Base-by-base conservation (phyloP, 768 basidiomycete genomes). In the Goffeauzyma gilvescens region DNA sequence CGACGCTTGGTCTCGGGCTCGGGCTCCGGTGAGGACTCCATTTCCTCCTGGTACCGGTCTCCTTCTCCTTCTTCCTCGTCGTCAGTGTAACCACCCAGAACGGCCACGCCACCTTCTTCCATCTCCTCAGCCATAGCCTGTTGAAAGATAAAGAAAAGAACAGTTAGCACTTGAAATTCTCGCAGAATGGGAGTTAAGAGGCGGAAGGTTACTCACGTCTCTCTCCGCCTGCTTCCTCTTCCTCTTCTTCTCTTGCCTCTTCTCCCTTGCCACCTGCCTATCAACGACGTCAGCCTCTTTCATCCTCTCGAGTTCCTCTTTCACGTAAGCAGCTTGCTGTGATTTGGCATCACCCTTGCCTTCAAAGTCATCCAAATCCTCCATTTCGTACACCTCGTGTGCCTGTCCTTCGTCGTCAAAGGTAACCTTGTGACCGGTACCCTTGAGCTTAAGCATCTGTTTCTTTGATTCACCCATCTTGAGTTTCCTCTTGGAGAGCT, bases 201-300 rank as follows among this genome's bases (percentile, higher is more conserved):
- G 15, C 20, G 18, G 6, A 5, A 21, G 24, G 9, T 45, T 64
- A 54, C 60, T 43, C 34, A 63, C 69, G 55, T 62, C 69, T 42
- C 64, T 68, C 56, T 83, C 80, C 27, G 72, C 70, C 43, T 84
- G 79, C 65, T 89, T 90, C 56, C 81, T 68, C 66, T 87, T 90
- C 49, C 82, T 68, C 69, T 90, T 93, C 71, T 82, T 87, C 62
- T 93, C 89, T 49, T 71, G 67, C 66, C 78, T 81, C 72, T 86
- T 89, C 57, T 80, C 83, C 60, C 72, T 79, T 5, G 81, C 86
- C 52, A 82, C 75, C 45, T 74, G 72, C 65, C 81, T 80, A 66
- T 98, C 90, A 33, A 66, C 43, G 34, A 75, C 68, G 58, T 90
- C 84, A 20, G 71, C 73, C 9, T 70, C 66, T 52, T 67, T 71